phyloP scores from a whole-genome alignment of 306 rosid species.

The Luffa acutangula region DNA sequence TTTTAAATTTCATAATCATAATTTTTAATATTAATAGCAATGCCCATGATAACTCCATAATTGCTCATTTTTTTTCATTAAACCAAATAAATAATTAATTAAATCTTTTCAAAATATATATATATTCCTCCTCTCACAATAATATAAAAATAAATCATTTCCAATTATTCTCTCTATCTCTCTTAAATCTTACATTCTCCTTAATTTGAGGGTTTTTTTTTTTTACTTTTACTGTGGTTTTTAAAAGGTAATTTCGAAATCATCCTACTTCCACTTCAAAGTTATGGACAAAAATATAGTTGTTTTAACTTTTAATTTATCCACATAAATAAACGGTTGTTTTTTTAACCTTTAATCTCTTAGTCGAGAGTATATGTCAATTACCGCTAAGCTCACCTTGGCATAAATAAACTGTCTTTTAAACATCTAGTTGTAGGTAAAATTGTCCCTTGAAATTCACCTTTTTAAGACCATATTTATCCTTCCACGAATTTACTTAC shows the following conservation, averaged over 20 bases:
- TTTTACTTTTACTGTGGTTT: neutral
- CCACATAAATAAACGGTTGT: too few species aligned
- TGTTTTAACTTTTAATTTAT: neutral
- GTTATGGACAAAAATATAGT: neutral
- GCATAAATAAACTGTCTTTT: neutral
- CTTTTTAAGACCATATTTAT: neutral
- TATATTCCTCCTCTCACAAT: neutral
- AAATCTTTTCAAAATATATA: neutral
- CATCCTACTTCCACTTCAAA: neutral
- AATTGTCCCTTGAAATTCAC: neutral
- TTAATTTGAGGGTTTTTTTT: neutral
- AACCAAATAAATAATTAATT: neutral
- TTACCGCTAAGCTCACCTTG: too few species aligned
- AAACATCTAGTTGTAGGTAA: neutral
- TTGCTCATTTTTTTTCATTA: neutral
- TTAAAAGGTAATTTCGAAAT: neutral
- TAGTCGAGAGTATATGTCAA: too few species aligned
- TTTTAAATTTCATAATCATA: constrained; percentile 9
- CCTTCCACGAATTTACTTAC: too few species aligned
- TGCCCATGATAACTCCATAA: constrained; percentile 3
- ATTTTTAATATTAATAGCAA: constrained; percentile 4
- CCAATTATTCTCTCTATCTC: neutral
- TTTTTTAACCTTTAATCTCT: too few species aligned
- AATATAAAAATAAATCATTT: neutral
- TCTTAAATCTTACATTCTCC: neutral